Evolutionary conservation across 345 rosid genomes (phyloP), one percentile per base, ranked within the genome.

Genomic region (Fremontodendron californicum): DNA sequence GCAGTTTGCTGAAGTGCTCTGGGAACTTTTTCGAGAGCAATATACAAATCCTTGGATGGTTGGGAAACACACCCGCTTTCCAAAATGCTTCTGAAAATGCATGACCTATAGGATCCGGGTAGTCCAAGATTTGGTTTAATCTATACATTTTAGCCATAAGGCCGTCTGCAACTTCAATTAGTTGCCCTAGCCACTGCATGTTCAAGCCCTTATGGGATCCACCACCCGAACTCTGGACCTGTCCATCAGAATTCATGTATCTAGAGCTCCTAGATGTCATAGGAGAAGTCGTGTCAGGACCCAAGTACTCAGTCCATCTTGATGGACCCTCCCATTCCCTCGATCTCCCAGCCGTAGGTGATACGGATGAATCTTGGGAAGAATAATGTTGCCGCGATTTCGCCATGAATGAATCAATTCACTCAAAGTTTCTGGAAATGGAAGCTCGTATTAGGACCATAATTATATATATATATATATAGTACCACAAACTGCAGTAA

Each of bases 91-190:
- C 99, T 1, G 98, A 86, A 84, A 84, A 94, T 6, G 82, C 81
- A 81, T 96, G 96, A 66, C 79, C 85, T 73, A 86, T 82, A 42
- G 97, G 90, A 83, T 96, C 99, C 0, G 99, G 98, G 69, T 86
- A 90, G 81, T 96, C 99, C 87, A 96, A 83, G 79, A 96, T 90
- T 85, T 96, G 98, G 79, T 91, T 96, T 13, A 96, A 82, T 65
- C 99, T 87, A 81, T 96, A 91, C 94, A 96, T 94, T 85, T 94
- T 96, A 72, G 97, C 94, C 99, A 94, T 93, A 65, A 96, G 89
- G 43, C 99, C 99, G 0, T 93, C 97, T 0, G 98, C 98, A 77
- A 96, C 98, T 81, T 91, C 95, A 60, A 91, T 86, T 74, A 96
- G 97, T 75, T 94, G 98, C 76, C 87, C 87, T 0, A 94, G 90